Percentiles rank a stretch among this genome's conserved stretches.
Conservation (phyloP, 2,329 filamentous ascomycete genomes). For the Stromatinia cepivora region DNA sequence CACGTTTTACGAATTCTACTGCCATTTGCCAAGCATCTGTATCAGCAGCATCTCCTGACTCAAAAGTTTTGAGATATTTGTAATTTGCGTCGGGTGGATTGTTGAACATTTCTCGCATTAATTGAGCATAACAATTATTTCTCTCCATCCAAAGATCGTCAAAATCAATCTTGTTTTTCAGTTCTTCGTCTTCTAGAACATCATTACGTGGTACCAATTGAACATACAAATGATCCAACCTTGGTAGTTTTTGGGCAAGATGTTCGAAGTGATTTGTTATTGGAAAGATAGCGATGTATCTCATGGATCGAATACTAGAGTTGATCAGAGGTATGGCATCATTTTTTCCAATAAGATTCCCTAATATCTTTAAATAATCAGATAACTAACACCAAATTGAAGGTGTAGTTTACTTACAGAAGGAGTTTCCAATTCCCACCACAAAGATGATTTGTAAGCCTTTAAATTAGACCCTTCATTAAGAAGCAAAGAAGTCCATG, state of each 20-base stretch:
- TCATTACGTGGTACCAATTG: conserved; percentile 49
- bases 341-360: conserved; percentile 49
- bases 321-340: conserved; percentile 41
- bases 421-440: conserved; percentile 60
- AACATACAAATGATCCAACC: conserved; percentile 54
- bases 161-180: conserved; percentile 27
- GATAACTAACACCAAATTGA: background rate
- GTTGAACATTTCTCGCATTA: conserved; percentile 39
- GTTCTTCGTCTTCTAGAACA: conserved; percentile 33
- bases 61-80: conserved; percentile 49
- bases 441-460: conserved; percentile 67
- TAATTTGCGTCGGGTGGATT: conserved; percentile 43
- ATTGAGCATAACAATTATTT: conserved; percentile 37
- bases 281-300: conserved; percentile 68
- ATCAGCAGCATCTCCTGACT: conserved; percentile 51
- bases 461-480: conserved; percentile 76
- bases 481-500: conserved; percentile 65
- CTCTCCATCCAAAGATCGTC: conserved; percentile 39
- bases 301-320: conserved; percentile 50
- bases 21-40: conserved; percentile 50
- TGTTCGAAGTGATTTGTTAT: conserved; percentile 59
- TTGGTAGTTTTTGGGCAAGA: conserved; percentile 51
- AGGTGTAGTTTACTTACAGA: conserved; percentile 39
- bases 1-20: conserved; percentile 45
- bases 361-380: conserved; percentile 51